Conservation (phyloP, 768 basidiomycete species). For the Tylopilus felleus region DNA sequence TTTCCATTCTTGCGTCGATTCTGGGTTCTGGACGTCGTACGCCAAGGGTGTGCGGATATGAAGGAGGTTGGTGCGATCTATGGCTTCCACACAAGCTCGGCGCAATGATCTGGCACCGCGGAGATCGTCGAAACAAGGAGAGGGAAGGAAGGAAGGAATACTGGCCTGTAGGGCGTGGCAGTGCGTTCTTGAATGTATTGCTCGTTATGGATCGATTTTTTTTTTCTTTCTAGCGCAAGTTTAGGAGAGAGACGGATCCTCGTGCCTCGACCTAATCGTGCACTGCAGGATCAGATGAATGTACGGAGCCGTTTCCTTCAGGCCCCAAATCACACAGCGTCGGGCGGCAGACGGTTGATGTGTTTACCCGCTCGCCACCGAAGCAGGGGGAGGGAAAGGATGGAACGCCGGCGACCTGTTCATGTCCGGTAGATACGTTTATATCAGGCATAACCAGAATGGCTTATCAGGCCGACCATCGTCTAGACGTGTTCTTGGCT, state of each 20-base stretch:
- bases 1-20: too few relatives aligned
- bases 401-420: background rate
- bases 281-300: background rate
- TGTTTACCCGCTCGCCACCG: slow-evolving; percentile 4
- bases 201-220: background rate
- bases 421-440: background rate
- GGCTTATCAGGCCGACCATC: slow-evolving; percentile 3
- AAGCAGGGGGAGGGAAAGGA: background rate
- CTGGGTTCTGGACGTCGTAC: too few relatives aligned
- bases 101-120: too few relatives aligned
- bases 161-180: background rate
- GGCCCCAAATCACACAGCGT: background rate
- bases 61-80: too few relatives aligned
- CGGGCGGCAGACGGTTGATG: background rate
- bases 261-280: background rate
- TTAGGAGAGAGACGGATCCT: background rate
- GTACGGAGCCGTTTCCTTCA: background rate
- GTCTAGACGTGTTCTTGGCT: background rate
- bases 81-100: too few relatives aligned
- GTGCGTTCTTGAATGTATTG: background rate
- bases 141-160: background rate
- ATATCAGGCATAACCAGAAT: background rate
- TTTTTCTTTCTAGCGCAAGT: background rate
- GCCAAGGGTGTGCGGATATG: too few relatives aligned
- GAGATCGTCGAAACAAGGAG: background rate